Conservation (phyloP, 768 basidiomycete genomes). For the Cystoderma amianthinum region DNA sequence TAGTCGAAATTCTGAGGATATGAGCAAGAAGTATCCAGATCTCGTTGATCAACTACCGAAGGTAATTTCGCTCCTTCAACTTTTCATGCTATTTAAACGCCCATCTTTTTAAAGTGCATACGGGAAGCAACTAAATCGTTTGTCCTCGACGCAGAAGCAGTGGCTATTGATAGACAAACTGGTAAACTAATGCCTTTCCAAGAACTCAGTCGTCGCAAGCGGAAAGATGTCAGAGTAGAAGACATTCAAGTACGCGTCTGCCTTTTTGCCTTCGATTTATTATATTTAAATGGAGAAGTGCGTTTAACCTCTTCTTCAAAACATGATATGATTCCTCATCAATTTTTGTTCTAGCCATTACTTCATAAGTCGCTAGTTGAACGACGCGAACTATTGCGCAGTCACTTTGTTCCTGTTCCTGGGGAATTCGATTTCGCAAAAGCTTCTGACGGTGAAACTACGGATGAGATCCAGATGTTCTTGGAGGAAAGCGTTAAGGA, state of each 20-base stretch:
- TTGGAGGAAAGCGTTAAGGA: slow-evolving; percentile 96
- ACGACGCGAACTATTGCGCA: slow-evolving; percentile 67
- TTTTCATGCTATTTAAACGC: background rate
- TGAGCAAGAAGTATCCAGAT: slow-evolving; percentile 99
- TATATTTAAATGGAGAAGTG: slow-evolving; percentile 97
- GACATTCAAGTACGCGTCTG: slow-evolving; percentile 97
- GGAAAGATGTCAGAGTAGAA: slow-evolving; percentile 96
- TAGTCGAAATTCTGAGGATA: slow-evolving; percentile 96
- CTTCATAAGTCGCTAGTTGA: slow-evolving; percentile 68
- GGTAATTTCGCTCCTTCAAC: slow-evolving; percentile 29
- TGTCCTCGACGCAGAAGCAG: slow-evolving; percentile 94
- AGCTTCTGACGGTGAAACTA: slow-evolving; percentile 81
- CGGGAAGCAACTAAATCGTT: slow-evolving; percentile 81
- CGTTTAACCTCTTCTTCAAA: slow-evolving; percentile 15
- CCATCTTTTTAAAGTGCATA: slow-evolving; percentile 56
- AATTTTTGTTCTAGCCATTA: slow-evolving; percentile 59
- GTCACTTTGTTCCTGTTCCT: slow-evolving; percentile 76
- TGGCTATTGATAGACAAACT: slow-evolving; percentile 84
- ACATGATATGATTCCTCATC: background rate
- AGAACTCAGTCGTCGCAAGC: slow-evolving; percentile 88
- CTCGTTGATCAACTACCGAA: slow-evolving; percentile 89
- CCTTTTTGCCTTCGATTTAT: slow-evolving; percentile 90
- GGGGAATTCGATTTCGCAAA: slow-evolving; percentile 94
- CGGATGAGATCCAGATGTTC: slow-evolving; percentile 92
- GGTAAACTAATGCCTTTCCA: slow-evolving; percentile 96